A percentile compares a stretch with the other conserved stretches of the same genome.
phyloP scores from a whole-genome alignment of 169 alveolate genomes.

The Plasmodium inui region DNA sequence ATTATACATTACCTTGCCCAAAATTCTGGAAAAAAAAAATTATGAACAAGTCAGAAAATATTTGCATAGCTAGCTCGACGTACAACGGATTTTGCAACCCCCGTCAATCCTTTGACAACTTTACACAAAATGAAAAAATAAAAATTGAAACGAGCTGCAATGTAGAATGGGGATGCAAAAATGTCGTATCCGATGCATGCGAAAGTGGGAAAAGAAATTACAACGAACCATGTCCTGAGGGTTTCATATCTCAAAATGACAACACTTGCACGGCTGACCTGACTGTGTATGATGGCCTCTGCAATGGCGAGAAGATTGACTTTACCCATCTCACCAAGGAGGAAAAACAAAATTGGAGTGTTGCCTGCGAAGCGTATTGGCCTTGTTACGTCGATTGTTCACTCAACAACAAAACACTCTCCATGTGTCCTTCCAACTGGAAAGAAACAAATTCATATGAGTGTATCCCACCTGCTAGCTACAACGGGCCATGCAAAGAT shows the following conservation, averaged over 20 bases:
- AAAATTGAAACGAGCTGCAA: constrained; percentile 65
- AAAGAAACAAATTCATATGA: constrained; percentile 37
- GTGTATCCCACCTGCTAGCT: constrained; percentile 39
- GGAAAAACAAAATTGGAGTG: constrained; percentile 74
- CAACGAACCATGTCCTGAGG: constrained; percentile 61
- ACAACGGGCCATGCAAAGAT: constrained; percentile 70
- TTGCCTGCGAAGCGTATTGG: constrained; percentile 76
- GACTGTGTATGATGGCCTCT: constrained; percentile 55
- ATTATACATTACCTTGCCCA: constrained; percentile 76
- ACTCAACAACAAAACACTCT: not conserved
- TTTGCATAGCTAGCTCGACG: constrained; percentile 47
- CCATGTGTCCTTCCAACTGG: constrained; percentile 64
- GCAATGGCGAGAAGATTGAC: constrained; percentile 28
- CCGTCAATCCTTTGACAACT: constrained; percentile 53
- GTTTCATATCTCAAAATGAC: constrained; percentile 56
- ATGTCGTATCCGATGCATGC: not conserved
- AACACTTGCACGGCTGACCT: constrained; percentile 68
- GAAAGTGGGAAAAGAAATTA: constrained; percentile 58
- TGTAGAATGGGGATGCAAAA: constrained; percentile 74
- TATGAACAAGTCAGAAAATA: constrained; percentile 13
- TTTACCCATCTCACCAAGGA: constrained; percentile 44
- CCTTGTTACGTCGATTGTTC: constrained; percentile 57
- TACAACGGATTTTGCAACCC: constrained; percentile 68
- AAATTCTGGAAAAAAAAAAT: constrained; percentile 58
- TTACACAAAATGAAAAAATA: constrained; percentile 59